These are phyloP conservation scores for Talaromyces sp. DNA, from an alignment of 2,329 filamentous ascomycete genomes.

Conservation along the genomic window DNA sequence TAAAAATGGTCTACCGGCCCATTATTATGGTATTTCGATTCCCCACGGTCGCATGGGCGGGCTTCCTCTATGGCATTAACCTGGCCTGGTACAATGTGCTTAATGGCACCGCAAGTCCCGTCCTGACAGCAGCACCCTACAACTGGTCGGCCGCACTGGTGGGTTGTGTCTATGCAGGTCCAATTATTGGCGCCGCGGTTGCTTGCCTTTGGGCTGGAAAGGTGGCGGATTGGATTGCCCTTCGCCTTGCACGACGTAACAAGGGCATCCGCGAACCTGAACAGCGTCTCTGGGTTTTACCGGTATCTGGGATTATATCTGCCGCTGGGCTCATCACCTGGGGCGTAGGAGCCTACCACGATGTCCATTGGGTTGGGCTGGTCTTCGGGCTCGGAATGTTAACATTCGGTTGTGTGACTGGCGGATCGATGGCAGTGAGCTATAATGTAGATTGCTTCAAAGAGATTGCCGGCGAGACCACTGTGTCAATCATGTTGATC, in stretches of 20 bases:
- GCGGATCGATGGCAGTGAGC: conserved; percentile 14
- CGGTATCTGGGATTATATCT: conserved; percentile 19
- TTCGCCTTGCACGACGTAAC: conserved; percentile 38
- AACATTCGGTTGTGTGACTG: no score
- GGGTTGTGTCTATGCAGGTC: conserved; percentile 17
- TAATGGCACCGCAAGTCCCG: conserved; percentile 19
- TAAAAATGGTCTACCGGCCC: conserved; percentile 14
- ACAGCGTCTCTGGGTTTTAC: conserved; percentile 26
- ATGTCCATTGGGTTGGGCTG: no score
- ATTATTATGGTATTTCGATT: conserved; percentile 16
- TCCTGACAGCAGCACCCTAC: conserved; percentile 19
- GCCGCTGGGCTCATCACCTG: conserved; percentile 21
- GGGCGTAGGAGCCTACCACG: conserved; percentile 24
- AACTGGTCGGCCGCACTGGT: conserved; percentile 18
- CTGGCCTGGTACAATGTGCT: conserved; percentile 23
- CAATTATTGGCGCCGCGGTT: conserved; percentile 16
- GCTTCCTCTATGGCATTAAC: conserved; percentile 18
- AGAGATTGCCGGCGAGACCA: conserved; percentile 22
- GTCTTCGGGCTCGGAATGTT: no score
- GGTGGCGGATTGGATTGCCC: conserved; percentile 19
- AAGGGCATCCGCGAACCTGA: conserved; percentile 37
- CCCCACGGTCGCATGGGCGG: conserved; percentile 16
- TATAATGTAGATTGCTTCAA: conserved; percentile 25
- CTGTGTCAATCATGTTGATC: conserved; percentile 33
- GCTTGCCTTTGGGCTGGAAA: conserved; percentile 16